Evolutionary conservation across 2,329 filamentous ascomycete genomes (phyloP), one percentile per base, ranked within the genome.

Genomic region (Leptographium galeiforme): DNA sequence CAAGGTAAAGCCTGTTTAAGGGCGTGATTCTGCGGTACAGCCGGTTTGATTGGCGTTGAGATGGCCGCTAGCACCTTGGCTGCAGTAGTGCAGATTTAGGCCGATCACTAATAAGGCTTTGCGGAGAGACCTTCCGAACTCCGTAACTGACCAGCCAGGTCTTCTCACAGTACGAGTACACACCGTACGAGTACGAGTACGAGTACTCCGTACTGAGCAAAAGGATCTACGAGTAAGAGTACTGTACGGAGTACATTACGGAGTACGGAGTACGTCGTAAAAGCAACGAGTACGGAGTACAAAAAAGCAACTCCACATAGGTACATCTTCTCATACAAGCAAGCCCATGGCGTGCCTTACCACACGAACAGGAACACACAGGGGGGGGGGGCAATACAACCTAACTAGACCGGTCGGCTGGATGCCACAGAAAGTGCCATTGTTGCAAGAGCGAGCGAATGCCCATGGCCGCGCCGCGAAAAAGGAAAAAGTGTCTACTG

Each of bases 91-190:
- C 11, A 25, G 12, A 14, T 39, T 48, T 48, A 36, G 44, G 44
- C 33, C 44, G 30, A 47, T 47, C 44, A 47, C 44, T 25, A 25
- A 25, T 50, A 50, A 50, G 38, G 48, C 47, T 48, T 50, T 50
- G 48, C 40, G 48, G 48, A 48, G 46, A 50, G 25, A 25, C 25
- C 25, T 25, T 25, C 25, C 25, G 25, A 25, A 25, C 25, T 25
- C 25, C 25, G 25, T 25, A 5, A 25, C 25, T 25, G 36, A 34
- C 16, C 30, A 41, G 48, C 18, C 25, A 39, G 6, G 34, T 36
- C 34, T 36, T 8, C 34, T 36, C 2, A 36, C 34, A 36, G 8
- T 36, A 36, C 34, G 34, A 36, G 34, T 36, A 36, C 25, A 25
- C 45, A 47, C 46, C 33, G 47, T 39, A 48, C 33, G n/a, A n/a